Evolutionary conservation across 108 stramenopile genomes (phyloP).

Genomic region (Skeletonema costatum): DNA sequence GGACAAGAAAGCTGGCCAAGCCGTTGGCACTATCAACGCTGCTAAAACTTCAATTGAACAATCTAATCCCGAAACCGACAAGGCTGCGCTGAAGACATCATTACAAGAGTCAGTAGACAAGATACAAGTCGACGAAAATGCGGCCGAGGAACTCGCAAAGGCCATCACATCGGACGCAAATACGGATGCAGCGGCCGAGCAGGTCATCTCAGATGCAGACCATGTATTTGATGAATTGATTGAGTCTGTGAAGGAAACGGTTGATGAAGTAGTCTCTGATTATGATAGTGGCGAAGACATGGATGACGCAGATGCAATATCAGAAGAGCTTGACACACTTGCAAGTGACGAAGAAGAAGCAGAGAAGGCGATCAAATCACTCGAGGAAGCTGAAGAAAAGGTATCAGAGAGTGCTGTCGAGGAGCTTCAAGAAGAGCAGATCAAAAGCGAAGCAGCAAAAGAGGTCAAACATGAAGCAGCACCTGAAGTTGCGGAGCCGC

Average conservation of each 20-base stretch:
- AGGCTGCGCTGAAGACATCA: not conserved
- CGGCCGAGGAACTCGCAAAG: not conserved
- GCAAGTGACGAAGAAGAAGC: not conserved
- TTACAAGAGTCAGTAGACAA: slow-evolving; percentile 8
- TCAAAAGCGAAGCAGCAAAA: not conserved
- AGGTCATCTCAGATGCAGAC: not conserved
- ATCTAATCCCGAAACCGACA: not conserved
- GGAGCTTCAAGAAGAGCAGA: not conserved
- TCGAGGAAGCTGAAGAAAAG: not conserved
- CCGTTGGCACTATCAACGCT: slow-evolving; percentile 9
- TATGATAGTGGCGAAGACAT: not conserved
- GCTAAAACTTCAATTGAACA: slow-evolving; percentile 7
- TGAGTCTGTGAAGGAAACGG: slow-evolving; percentile 10
- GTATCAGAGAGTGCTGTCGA: not conserved
- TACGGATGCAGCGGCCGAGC: not conserved
- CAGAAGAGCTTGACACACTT: not conserved
- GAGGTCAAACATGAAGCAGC: not conserved
- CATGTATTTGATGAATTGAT: not conserved
- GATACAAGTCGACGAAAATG: not conserved
- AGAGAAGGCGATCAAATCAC: not conserved
- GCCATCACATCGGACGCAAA: not conserved
- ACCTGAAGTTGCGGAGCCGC: not conserved
- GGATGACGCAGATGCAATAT: not conserved
- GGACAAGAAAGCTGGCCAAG: slow-evolving; percentile 10
- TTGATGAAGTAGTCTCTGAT: slow-evolving; percentile 6